Base-by-base conservation (phyloP, 2,329 filamentous ascomycete species). In the Pyrenochaeta sp. region DNA sequence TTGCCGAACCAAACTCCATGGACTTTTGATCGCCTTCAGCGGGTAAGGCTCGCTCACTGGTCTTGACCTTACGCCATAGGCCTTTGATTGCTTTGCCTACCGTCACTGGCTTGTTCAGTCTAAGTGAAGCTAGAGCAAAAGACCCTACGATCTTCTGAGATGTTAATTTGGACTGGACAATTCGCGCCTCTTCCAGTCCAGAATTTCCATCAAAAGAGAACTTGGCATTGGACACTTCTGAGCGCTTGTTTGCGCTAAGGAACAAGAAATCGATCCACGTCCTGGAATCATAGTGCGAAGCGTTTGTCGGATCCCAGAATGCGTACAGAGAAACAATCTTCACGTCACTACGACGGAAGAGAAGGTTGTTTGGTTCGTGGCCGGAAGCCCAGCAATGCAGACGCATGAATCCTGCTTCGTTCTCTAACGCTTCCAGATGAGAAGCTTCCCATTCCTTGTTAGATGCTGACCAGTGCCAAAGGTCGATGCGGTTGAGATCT, bases 131-230 rank as follows among this genome's bases (percentile, higher is more conserved):
- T 6, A 44, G 14, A 2, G 13, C 14, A 20, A 44, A 44, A 22
- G 35, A 34, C 4, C 23, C 34, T 10, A 32, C 28, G 11, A 44
- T 34, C 22, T 29, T 23, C 24, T 44, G 35, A 14, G 34, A 38
- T 13, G 41, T 44, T 11, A 44, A 20, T 17, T 44, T 44, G 13
- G 41, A 38, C 22, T 44, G 41, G 9, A 44, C 26, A 20, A 39
- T 20, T 11, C 34, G 26, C 14, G 41, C 41, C n/a, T 31, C 35
- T 19, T 34, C 28, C 3, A 34, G 35, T 4, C 31, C 24, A 11
- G 17, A 17, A 21, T 42, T 24, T 3, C 34, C 29, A 18, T 36
- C 26, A 19, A 44, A 44, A 10, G 41, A 44, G 15, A 35, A 42
- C 14, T 13, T 22, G 10, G 39, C 14, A 10, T 35, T 22, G 4